phyloP scores from a whole-genome alignment of 768 basidiomycete species.

The Suillus alpinus region DNA sequence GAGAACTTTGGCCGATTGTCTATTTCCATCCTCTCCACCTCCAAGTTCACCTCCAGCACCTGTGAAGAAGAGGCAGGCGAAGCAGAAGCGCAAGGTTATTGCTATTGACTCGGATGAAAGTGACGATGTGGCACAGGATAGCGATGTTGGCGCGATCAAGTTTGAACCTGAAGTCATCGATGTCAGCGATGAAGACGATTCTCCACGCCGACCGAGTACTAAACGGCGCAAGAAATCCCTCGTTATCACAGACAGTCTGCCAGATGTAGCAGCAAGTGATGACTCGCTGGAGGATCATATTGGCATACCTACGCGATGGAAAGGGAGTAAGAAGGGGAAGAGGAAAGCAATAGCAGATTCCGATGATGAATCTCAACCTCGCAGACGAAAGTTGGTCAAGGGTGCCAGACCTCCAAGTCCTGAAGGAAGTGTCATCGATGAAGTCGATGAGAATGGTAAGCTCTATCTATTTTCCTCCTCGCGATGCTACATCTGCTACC shows the following conservation, averaged over 20 bases:
- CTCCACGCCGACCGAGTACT: conserved; percentile 21
- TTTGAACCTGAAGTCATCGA: conserved; percentile 38
- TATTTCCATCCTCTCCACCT: conserved; percentile 29
- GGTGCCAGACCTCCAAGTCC: conserved; percentile 41
- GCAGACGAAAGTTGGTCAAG: conserved; percentile 41
- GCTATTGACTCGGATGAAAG: conserved; percentile 16
- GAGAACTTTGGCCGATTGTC: conserved; percentile 38
- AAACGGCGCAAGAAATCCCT: conserved; percentile 15
- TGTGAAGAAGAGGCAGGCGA: conserved; percentile 7
- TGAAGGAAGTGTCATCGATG: conserved; percentile 41
- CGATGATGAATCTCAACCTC: conserved; percentile 35
- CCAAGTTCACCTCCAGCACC: conserved; percentile 15
- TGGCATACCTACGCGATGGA: conserved; percentile 16
- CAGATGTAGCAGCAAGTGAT: conserved; percentile 17
- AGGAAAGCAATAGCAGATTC: conserved; percentile 25
- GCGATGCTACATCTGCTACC: conserved; percentile 1
- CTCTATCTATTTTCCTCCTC: conserved; percentile 9
- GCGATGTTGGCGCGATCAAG: conserved; percentile 49
- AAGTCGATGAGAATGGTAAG: conserved; percentile 60
- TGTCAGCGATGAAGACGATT: conserved; percentile 23
- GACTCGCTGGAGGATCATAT: conserved; percentile 19
- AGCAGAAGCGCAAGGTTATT: conserved; percentile 16
- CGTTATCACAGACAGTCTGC: conserved; percentile 14
- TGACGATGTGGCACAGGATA: conserved; percentile 31
- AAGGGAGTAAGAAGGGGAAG: conserved; percentile 20